Conservation (phyloP, 2,329 filamentous ascomycete genomes). For the Colletotrichum orbiculare region DNA sequence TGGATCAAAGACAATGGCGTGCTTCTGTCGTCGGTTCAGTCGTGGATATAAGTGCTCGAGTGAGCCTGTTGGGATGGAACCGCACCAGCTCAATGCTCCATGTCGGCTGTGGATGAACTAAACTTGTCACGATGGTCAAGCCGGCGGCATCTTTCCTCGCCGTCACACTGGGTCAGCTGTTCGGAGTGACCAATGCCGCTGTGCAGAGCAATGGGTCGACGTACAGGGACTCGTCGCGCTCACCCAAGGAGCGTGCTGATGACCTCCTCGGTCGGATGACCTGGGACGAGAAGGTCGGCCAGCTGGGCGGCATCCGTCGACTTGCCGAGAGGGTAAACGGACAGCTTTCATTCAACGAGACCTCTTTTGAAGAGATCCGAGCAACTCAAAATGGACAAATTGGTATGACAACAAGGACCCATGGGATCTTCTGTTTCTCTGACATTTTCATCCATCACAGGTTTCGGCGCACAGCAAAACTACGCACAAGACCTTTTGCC, state of each 20-base stretch:
- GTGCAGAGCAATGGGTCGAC: not conserved
- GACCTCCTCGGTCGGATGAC: constrained; percentile 29
- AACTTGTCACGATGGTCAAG: constrained; percentile 15
- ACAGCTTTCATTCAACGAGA: constrained; percentile 12
- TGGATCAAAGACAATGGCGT: constrained; percentile 2
- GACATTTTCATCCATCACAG: constrained; percentile 25
- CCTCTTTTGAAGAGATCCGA: constrained; percentile 22
- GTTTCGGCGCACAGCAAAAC: constrained; percentile 44
- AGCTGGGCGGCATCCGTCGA: constrained; percentile 28
- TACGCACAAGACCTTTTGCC: constrained; percentile 43
- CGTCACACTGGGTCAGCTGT: not conserved
- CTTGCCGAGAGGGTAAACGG: constrained; percentile 21
- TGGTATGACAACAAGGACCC: not conserved
- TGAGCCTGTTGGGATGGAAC: too few relatives aligned
- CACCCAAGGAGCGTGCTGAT: constrained; percentile 24
- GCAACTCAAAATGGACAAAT: constrained; percentile 32
- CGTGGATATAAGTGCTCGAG: too few relatives aligned
- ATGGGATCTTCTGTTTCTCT: too few relatives aligned
- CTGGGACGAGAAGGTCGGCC: constrained; percentile 33
- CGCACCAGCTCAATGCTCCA: too few relatives aligned
- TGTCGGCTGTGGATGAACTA: not conserved
- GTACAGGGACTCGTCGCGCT: not conserved
- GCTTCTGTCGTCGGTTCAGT: not conserved
- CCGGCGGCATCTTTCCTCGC: not conserved
- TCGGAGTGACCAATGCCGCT: not conserved